Percentiles rank a stretch among this genome's conserved stretches.
phyloP scores from a whole-genome alignment of 2,329 filamentous ascomycete species.

The Fusarium graminum region DNA sequence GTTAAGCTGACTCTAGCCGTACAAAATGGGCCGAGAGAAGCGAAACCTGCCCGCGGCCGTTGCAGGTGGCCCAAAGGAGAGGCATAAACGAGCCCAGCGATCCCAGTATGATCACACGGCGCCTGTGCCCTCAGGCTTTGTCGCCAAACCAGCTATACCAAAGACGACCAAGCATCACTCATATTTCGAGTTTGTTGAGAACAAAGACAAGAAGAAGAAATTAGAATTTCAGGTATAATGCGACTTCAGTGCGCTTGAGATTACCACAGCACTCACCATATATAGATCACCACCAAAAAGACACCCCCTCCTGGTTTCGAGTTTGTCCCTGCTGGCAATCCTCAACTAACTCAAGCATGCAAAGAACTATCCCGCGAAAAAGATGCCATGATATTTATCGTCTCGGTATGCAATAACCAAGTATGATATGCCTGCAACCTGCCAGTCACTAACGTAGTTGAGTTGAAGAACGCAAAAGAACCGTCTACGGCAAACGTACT shows the following conservation, averaged over 20 bases:
- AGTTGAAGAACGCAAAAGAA: conserved; percentile 50
- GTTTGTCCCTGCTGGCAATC: conserved; percentile 73
- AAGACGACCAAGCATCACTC: conserved; percentile 68
- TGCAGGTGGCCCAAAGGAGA: conserved; percentile 53
- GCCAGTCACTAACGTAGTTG: conserved; percentile 24
- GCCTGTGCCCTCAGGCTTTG: conserved; percentile 53
- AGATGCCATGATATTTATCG: conserved; percentile 75
- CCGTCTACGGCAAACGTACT: conserved; percentile 54
- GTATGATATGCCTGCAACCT: not conserved
- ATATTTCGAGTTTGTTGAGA: conserved; percentile 74
- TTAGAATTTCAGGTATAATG: conserved; percentile 70
- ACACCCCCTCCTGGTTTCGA: conserved; percentile 71
- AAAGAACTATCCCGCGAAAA: conserved; percentile 74
- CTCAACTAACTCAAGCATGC: conserved; percentile 70
- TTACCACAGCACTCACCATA: conserved; percentile 48
- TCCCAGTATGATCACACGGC: conserved; percentile 53
- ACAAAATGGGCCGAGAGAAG: conserved; percentile 56
- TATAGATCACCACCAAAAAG: conserved; percentile 65
- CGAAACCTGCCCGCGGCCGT: conserved; percentile 51
- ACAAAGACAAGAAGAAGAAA: conserved; percentile 73
- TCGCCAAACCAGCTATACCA: conserved; percentile 56
- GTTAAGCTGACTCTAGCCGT: conserved; percentile 48
- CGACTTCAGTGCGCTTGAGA: conserved; percentile 32
- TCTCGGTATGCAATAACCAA: conserved; percentile 64
- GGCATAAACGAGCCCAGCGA: conserved; percentile 52